Evolutionary conservation across 345 rosid genomes (phyloP).

Genomic region (Hirschfeldia incana): DNA sequence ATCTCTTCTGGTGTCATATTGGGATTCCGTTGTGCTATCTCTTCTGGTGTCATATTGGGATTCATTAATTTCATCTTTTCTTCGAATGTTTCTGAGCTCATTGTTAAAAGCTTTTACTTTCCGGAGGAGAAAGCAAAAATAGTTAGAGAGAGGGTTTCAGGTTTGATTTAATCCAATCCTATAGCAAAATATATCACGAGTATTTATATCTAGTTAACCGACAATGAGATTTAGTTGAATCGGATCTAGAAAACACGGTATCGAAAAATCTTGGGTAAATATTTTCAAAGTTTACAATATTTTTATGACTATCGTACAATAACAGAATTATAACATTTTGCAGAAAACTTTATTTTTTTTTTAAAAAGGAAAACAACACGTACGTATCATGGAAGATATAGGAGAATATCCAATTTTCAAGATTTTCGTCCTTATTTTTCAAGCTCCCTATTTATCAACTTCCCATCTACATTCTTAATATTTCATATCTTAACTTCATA

Average conservation of each 20-base stretch:
- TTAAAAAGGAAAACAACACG: too few relatives aligned
- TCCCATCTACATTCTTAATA: too few relatives aligned
- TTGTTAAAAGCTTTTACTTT: background rate
- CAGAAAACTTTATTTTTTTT: background rate
- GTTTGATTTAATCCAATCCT: background rate
- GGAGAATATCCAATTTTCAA: too few relatives aligned
- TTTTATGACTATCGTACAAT: background rate
- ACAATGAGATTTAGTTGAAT: background rate
- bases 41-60: background rate
- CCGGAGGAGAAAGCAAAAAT: too few relatives aligned
- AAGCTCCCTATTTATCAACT: too few relatives aligned
- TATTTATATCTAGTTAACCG: background rate
- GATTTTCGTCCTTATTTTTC: too few relatives aligned
- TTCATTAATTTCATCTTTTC: background rate
- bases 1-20: background rate
- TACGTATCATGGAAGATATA: too few relatives aligned
- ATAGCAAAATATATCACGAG: background rate
- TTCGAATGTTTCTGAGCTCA: background rate
- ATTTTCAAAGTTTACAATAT: background rate
- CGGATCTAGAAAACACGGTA: background rate
- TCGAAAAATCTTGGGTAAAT: background rate
- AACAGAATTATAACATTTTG: background rate
- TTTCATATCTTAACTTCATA: too few relatives aligned
- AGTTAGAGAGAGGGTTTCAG: background rate
- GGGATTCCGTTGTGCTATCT: background rate